Evolutionary conservation across 805 yeast species (phyloP), one percentile per base, ranked within the genome.

Genomic region (Naumovozyma baii): DNA sequence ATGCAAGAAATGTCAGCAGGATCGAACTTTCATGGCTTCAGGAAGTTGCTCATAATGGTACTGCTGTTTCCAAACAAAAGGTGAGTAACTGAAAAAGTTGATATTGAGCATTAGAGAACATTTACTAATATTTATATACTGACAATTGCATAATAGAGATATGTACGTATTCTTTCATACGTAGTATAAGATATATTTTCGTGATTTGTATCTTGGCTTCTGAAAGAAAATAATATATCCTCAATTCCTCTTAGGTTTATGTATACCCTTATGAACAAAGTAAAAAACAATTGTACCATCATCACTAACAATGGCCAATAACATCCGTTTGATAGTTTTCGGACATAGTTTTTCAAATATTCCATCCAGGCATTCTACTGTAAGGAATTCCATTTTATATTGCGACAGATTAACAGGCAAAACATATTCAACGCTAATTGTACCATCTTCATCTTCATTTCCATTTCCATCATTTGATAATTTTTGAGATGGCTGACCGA

Each of bases 1-100:
- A 88, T 54, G 97, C 94, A 0, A 70, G 98, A 51, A 80, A 70
- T 45, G 95, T 88, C n/a, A 79, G 87, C 36, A 77, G 81, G 13
- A 72, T 92, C 18, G 83, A 85, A 54, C 63, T 85, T 39, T 73
- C 76, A 13, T 90, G 97, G 97, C 62, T 92, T 36, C 90, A 83
- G 54, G 92, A 83, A 46, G 70, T 79, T 2, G 83, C 87, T 4
- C 31, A 22, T 2, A 38, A 35, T 17, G 46, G 47, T 3, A 26
- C 39, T 10, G 50, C 52, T 3, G 50, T 48, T 3, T 42, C 43
- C 3, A 51, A 47, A 35, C 42, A 45, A 28, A 48, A 40, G 31
- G 37, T 38, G 7, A 12, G 19, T 10, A 18, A 17, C 15, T 38
- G 26, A n/a, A n/a, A n/a, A n/a, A n/a, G n/a, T n/a, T n/a, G n/a